Evolutionary conservation across 148 eudicot genomes (phyloP).

Genomic region (Silene conica): DNA sequence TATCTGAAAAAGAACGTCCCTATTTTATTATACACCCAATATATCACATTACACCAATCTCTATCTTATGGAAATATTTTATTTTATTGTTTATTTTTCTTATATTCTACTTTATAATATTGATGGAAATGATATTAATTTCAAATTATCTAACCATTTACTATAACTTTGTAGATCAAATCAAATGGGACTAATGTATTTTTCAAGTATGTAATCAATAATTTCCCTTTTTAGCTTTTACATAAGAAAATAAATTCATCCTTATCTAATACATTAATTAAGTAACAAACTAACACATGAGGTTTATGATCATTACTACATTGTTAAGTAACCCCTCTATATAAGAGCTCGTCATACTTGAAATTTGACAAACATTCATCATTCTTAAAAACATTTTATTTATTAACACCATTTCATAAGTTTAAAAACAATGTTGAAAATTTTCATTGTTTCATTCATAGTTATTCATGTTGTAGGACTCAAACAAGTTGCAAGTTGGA

Average conservation of each 20-base stretch:
- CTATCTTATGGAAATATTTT: no score
- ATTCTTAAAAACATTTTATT: neutral
- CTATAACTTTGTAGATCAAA: no score
- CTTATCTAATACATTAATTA: neutral
- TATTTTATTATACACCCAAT: no score
- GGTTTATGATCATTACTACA: neutral
- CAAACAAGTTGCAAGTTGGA: conserved; percentile 2
- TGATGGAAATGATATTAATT: no score
- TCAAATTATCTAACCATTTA: no score
- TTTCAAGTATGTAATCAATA: no score
- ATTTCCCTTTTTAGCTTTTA: neutral
- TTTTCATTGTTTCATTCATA: neutral
- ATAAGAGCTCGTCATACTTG: neutral
- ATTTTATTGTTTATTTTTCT: no score
- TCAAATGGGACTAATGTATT: no score
- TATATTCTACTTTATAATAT: no score
- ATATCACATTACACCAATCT: no score
- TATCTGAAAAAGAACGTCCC: no score
- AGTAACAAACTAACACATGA: neutral
- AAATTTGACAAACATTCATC: neutral
- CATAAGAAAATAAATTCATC: no score
- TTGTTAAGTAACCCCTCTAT: neutral
- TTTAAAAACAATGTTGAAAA: conserved; percentile 2
- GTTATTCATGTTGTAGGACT: neutral
- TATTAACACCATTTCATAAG: neutral